phyloP scores from a whole-genome alignment of 2,329 filamentous ascomycete genomes.

The Colletotrichum nymphaeae region DNA sequence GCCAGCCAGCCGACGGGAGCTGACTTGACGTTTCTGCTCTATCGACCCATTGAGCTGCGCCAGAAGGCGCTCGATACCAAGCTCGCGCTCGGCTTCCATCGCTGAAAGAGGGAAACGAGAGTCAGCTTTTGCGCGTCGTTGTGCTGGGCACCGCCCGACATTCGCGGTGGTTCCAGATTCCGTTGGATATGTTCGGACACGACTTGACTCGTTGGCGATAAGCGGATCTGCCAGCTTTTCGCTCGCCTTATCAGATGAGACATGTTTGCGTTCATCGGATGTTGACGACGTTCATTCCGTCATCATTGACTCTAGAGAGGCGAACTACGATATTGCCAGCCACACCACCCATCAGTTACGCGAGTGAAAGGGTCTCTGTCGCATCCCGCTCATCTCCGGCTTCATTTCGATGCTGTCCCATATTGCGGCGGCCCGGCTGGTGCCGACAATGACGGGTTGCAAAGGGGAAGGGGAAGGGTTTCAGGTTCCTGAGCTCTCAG shows the following conservation, averaged over 20 bases:
- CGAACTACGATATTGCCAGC: constrained; percentile 9
- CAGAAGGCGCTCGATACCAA: constrained; percentile 10
- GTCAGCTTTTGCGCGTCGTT: background rate
- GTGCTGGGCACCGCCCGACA: background rate
- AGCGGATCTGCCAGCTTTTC: background rate
- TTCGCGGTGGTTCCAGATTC: constrained; percentile 18
- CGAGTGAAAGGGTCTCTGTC: background rate
- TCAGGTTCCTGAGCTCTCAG: background rate
- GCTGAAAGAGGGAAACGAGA: background rate
- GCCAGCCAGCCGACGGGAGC: background rate
- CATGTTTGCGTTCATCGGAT: background rate
- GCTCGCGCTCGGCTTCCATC: background rate
- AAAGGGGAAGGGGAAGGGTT: background rate
- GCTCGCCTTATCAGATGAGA: background rate
- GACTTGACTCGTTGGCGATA: constrained; percentile 6
- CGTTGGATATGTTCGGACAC: constrained; percentile 17
- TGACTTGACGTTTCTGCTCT: background rate
- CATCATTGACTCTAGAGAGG: background rate
- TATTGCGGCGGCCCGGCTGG: constrained; percentile 11
- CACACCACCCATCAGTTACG: constrained; percentile 5
- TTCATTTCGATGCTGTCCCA: constrained; percentile 3
- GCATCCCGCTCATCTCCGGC: constrained; percentile 21
- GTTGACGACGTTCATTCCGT: background rate
- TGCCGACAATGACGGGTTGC: constrained; percentile 4
- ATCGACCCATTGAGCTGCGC: constrained; percentile 7